Evolutionary conservation across 371 early-diverging fungal species (phyloP), one percentile per base, ranked within the genome.

Genomic region (Blastocladiella emersonii): DNA sequence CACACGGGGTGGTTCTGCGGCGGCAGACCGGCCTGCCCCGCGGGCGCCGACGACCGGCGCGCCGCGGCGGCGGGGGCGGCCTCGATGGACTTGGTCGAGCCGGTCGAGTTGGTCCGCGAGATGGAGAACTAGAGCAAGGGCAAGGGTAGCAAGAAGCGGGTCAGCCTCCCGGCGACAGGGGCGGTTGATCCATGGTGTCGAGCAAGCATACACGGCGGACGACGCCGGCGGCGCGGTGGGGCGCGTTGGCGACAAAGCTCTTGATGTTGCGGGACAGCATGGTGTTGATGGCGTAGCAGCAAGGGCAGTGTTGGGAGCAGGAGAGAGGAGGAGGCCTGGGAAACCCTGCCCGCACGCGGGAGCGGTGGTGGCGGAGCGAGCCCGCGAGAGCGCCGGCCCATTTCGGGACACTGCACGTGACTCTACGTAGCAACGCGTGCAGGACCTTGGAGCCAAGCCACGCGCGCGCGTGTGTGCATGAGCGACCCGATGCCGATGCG

Each of bases 1-100:
- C 78, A 85, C 30, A 82, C 64, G 34, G 69, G 67, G 41, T 51
- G 51, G 30, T 25, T 13, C 3, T 27, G 10, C 13, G 53, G 53
- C 6, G 53, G 53, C 15, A 51, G 27, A 10, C 15, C 53, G 7
- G 53, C 27, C 53, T 25, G 32, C 30, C 30, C 32, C 8, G 45
- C 12, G 45, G 45, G 12, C 3, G 45, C 19, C 23, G 45, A 44
- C 10, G 5, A 7, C 7, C 39, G 39, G 39, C 39, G 39, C 7
- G 39, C 7, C 39, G 21, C 3, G 5, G 53, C 13, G 1, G 53
- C 27, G 5, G 53, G 10, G 1, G 13, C 8, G 3, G 41, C 19
- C 3, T 17, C 41, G 0, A 21, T 41, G 19, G 41, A 13, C 41
- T 41, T 41, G 19, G 41, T 21, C 41, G 41, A 41, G 6, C 13